These are phyloP conservation scores for Cyclospora cayetanensis DNA, from an alignment of 169 alveolate species.

Conservation along the genomic window DNA sequence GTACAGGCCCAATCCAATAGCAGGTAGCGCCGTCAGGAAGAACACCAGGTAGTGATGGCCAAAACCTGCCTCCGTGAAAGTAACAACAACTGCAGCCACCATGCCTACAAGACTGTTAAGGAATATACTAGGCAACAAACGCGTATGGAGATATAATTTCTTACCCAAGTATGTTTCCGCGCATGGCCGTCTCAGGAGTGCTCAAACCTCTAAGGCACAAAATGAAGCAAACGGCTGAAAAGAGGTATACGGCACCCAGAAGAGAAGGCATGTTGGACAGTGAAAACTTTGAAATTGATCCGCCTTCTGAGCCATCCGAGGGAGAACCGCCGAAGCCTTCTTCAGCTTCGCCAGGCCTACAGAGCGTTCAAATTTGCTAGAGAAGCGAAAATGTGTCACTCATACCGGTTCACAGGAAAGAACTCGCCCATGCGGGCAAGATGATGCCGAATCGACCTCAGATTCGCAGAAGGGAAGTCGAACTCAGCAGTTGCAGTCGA, in stretches of 20 bases:
- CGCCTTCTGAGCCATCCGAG: constrained; percentile 57
- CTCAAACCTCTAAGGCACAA: constrained; percentile 77
- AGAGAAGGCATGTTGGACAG: constrained; percentile 67
- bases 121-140: no score
- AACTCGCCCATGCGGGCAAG: constrained; percentile 68
- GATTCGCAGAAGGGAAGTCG: constrained; percentile 58
- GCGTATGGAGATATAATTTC: neutral
- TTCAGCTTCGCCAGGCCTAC: constrained; percentile 70
- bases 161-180: constrained; percentile 78
- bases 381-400: neutral
- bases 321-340: constrained; percentile 56
- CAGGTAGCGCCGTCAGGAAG: constrained; percentile 70
- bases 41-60: constrained; percentile 71
- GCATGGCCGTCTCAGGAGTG: constrained; percentile 77
- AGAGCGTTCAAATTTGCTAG: neutral
- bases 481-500: constrained; percentile 37
- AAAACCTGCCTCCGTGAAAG: constrained; percentile 76
- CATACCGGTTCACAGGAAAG: constrained; percentile 71
- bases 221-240: constrained; percentile 76
- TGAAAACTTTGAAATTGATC: constrained; percentile 15
- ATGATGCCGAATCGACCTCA: constrained; percentile 60
- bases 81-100: constrained; percentile 75
- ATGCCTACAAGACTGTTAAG: constrained; percentile 75
- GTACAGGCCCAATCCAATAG: constrained; percentile 71
- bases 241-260: constrained; percentile 72